Evolutionary conservation across 345 rosid genomes (phyloP), one percentile per base, ranked within the genome.

Genomic region (Lepidium africanum): DNA sequence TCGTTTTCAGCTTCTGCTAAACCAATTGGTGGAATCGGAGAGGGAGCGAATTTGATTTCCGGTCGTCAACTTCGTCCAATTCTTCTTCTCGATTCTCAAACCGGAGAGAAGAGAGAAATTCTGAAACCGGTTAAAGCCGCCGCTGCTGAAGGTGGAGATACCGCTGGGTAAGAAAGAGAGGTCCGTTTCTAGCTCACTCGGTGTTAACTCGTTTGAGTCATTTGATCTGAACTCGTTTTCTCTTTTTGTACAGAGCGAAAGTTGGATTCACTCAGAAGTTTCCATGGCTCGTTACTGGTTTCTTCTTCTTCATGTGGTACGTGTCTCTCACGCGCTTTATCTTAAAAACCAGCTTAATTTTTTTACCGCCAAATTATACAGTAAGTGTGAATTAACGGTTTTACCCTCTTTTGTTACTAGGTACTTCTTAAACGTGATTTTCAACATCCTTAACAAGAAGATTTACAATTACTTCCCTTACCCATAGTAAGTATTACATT

Each of bases 231-330:
- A 75, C 74, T 81, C 73, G 69, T 36, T 81, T 70, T 12, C 37
- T 3, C 1, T 19, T n/a, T 46, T 69, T 67, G 65, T n/a, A 27
- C 85, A 92, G 90, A 79, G 82, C 85, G 51, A 86, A 89, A 40
- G 84, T 80, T 49, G 93, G 96, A 9, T 81, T 92, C 82, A 75
- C 88, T 10, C 73, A 72, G 33, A 90, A 78, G 84, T 78, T 86
- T 70, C 98, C 98, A 57, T 83, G 82, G 51, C 83, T 93, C 0
- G 86, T 88, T 55, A 93, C 98, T 56, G 97, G 98, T 0, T 93
- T 90, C 69, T 93, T 90, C 88, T 93, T 93, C 87, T 93, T 93
- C 85, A 88, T 90, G 97, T 93, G 98, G 98, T 90, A 74, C 40
- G 85, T 69, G 17, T 48, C 41, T 0, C 10, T 68, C 37, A 57